A percentile compares a stretch with the other conserved stretches of the same genome.
These are phyloP conservation scores for Bertia moriformis DNA, from an alignment of 2,329 filamentous ascomycete genomes.

Conservation along the genomic window DNA sequence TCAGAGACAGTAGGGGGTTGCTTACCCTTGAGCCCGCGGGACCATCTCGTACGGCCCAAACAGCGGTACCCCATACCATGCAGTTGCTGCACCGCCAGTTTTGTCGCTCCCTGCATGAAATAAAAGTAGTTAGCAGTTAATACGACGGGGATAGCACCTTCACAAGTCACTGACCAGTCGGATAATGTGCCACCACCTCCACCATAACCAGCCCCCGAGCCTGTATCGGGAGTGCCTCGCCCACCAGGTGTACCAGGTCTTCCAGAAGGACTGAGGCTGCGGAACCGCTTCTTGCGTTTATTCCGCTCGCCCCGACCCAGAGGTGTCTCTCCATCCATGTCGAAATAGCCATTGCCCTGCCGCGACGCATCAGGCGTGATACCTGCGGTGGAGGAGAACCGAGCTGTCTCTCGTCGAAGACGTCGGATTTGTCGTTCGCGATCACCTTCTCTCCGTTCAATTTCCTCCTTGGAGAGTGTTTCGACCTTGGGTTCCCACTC, in stretches of 20 bases:
- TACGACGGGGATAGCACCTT: not conserved
- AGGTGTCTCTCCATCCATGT: conserved; percentile 56
- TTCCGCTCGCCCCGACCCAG: conserved; percentile 85
- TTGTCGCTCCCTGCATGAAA: conserved; percentile 45
- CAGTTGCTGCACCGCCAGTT: conserved; percentile 85
- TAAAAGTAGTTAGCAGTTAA: not conserved
- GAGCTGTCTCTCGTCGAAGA: conserved; percentile 75
- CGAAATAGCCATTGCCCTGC: conserved; percentile 30
- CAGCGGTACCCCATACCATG: conserved; percentile 70
- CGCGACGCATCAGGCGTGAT: conserved; percentile 64
- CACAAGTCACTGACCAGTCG: conserved; percentile 39
- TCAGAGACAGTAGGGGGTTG: too few relatives aligned
- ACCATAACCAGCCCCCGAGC: conserved; percentile 51
- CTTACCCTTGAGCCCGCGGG: conserved; percentile 70
- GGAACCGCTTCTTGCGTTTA: conserved; percentile 88
- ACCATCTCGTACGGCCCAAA: conserved; percentile 91
- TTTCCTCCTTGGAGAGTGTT: conserved; percentile 79
- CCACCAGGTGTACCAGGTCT: conserved; percentile 52
- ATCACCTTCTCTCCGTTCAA: conserved; percentile 91
- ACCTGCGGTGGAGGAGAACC: conserved; percentile 75
- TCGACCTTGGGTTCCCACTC: conserved; percentile 77
- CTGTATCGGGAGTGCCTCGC: conserved; percentile 68
- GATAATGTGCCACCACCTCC: conserved; percentile 42
- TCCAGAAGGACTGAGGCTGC: conserved; percentile 71
- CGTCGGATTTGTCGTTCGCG: conserved; percentile 80